Percentiles rank a stretch among this genome's conserved stretches.
These are phyloP conservation scores for Colletotrichum phormii DNA, from an alignment of 2,329 filamentous ascomycete genomes.

Conservation along the genomic window DNA sequence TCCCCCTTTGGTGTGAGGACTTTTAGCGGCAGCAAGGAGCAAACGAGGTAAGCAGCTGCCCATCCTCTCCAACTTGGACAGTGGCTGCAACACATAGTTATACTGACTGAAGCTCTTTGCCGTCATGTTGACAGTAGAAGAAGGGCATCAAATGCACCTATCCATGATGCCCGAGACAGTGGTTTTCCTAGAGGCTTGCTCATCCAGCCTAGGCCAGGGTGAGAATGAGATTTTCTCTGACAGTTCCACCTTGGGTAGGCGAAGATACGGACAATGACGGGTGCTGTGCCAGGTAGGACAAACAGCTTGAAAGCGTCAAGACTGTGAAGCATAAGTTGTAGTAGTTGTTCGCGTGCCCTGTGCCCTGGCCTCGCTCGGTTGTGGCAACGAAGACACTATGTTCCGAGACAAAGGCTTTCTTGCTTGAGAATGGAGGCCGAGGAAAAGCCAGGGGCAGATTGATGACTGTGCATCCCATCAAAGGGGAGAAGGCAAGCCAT, in stretches of 20 bases:
- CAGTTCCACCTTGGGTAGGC: constrained; percentile 45
- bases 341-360: background rate
- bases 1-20: background rate
- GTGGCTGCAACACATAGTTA: constrained; percentile 21
- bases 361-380: background rate
- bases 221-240: constrained; percentile 45
- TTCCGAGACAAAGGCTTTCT: background rate
- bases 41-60: background rate
- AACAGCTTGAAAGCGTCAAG: constrained; percentile 8
- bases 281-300: constrained; percentile 47
- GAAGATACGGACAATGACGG: constrained; percentile 49
- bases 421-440: background rate
- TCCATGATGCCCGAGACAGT: constrained; percentile 38
- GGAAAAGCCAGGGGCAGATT: background rate
- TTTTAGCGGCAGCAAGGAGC: background rate
- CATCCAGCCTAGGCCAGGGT: constrained; percentile 24
- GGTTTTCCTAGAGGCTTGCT: constrained; percentile 20
- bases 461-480: background rate
- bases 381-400: background rate
- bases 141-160: constrained; percentile 34
- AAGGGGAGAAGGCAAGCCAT: background rate
- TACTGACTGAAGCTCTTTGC: constrained; percentile 2
- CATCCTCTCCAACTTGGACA: background rate
- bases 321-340: background rate
- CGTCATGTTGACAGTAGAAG: background rate